A percentile compares a stretch with the other conserved stretches of the same genome.
These are phyloP conservation scores for Fistulina hepatica DNA, from an alignment of 1,284 basidiomycete species.

Conservation along the genomic window DNA sequence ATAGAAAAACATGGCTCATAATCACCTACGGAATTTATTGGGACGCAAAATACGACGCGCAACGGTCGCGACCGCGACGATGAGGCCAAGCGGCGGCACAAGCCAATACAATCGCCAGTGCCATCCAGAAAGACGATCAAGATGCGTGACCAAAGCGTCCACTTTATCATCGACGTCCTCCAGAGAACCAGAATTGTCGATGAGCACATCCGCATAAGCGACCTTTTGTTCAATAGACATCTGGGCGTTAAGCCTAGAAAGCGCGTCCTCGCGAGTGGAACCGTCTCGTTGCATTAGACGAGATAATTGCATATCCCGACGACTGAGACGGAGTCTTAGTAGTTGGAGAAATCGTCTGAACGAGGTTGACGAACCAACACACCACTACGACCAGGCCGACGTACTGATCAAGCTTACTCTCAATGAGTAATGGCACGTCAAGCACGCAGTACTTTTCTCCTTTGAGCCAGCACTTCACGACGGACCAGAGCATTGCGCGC, in stretches of 20 bases:
- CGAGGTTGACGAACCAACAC: conserved; percentile 57
- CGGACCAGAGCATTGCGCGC: conserved; percentile 59
- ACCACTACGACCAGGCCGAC: conserved; percentile 83
- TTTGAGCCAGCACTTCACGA: conserved; percentile 65
- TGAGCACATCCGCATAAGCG: conserved; percentile 71
- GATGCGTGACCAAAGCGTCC: conserved; percentile 44
- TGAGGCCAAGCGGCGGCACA: conserved; percentile 62
- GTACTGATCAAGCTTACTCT: conserved; percentile 79
- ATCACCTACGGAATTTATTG: no score
- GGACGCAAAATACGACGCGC: no score
- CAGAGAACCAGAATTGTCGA: conserved; percentile 81
- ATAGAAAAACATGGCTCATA: no score
- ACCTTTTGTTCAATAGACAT: conserved; percentile 74
- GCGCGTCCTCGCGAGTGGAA: conserved; percentile 52
- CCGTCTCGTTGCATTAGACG: conserved; percentile 66
- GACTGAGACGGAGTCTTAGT: conserved; percentile 30
- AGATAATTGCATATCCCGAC: conserved; percentile 66
- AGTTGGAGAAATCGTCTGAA: not conserved
- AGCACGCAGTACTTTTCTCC: conserved; percentile 77
- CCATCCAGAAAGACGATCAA: conserved; percentile 50
- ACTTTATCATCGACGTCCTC: conserved; percentile 66
- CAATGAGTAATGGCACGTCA: conserved; percentile 91
- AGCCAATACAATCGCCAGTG: conserved; percentile 72
- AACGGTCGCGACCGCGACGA: conserved; percentile 23
- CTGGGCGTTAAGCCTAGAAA: conserved; percentile 71